Evolutionary conservation across 805 yeast genomes (phyloP), one percentile per base, ranked within the genome.

Genomic region (Wilhelminamyces savonicus): DNA sequence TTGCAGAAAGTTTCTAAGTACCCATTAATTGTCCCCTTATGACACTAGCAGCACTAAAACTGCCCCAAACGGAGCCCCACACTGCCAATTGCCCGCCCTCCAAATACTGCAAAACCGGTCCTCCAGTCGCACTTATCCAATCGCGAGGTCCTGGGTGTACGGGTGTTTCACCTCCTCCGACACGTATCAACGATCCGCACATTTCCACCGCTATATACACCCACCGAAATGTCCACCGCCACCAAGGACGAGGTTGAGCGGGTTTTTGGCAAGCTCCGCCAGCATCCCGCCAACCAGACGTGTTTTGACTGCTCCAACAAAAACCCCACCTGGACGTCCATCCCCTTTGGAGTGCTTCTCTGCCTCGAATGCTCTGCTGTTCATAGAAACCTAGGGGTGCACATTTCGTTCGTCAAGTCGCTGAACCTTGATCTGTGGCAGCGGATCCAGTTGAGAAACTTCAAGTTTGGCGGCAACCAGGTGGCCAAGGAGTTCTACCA

Each of bases 321-420:
- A 52, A 88, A 88, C 55, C 97, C 98, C 21, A 86, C 97, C 0
- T 92, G 98, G 98, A 85, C 98, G 3, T 90, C 97, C 10, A 87
- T 90, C 32, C 95, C 97, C 10, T 90, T 85, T 58, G 98, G 97
- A 32, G 83, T 88, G 30, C 74, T 88, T 54, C 63, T 92, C 35
- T 92, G 98, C 65, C 70, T 88, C 37, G 95, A 92, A 56, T 92
- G 98, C 58, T 83, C 95, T 31, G 88, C 97, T 3, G 86, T 82
- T 30, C 98, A 92, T 65, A 76, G 98, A 58, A 87, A 87, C 56
- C 60, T 92, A 61, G 98, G 98, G 36, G 97, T 88, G 22, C 98
- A 92, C 56, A 80, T 92, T 48, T 76, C 97, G 22, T 92, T 92
- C 65, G 97, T 92, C 35, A 85, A 87, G 54, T 85, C 96, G 17